phyloP scores from a whole-genome alignment of 371 early-diverging fungal genomes.

The Capillidium rhysosporum region DNA sequence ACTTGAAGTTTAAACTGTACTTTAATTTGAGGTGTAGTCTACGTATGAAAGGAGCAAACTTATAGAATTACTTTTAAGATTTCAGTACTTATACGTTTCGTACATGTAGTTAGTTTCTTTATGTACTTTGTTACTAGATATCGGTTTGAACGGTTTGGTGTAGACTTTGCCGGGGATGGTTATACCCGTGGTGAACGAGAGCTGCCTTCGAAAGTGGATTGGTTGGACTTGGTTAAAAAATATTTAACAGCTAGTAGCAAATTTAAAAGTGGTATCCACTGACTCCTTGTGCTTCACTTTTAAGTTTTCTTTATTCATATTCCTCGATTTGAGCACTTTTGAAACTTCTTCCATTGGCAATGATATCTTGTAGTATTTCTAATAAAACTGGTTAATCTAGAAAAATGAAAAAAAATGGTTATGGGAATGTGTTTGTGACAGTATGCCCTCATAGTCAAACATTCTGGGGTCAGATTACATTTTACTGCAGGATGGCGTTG shows the following conservation, averaged over 20 bases:
- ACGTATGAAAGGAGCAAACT: slow-evolving; percentile 84
- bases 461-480: slow-evolving; percentile 35
- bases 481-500: slow-evolving; percentile 73
- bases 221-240: background rate
- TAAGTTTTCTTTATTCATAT: too few relatives aligned
- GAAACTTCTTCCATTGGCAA: slow-evolving; percentile 20
- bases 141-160: slow-evolving; percentile 31
- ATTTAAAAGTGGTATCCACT: too few relatives aligned
- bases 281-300: too few relatives aligned
- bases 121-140: slow-evolving; percentile 19
- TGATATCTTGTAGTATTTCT: slow-evolving; percentile 35
- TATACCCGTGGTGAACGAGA: slow-evolving; percentile 37
- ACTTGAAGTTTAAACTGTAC: background rate
- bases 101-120: slow-evolving; percentile 32
- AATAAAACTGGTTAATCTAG: background rate
- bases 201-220: slow-evolving; percentile 30
- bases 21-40: slow-evolving; percentile 79
- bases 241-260: too few relatives aligned
- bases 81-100: slow-evolving; percentile 76
- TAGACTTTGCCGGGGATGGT: slow-evolving; percentile 48
- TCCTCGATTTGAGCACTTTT: background rate
- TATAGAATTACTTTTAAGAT: slow-evolving; percentile 68
- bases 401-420: slow-evolving; percentile 5
- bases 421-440: slow-evolving; percentile 75
- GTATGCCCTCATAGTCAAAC: slow-evolving; percentile 35